Base-by-base conservation (phyloP, 768 basidiomycete genomes). In the Cystofilobasidium bisporidii region DNA sequence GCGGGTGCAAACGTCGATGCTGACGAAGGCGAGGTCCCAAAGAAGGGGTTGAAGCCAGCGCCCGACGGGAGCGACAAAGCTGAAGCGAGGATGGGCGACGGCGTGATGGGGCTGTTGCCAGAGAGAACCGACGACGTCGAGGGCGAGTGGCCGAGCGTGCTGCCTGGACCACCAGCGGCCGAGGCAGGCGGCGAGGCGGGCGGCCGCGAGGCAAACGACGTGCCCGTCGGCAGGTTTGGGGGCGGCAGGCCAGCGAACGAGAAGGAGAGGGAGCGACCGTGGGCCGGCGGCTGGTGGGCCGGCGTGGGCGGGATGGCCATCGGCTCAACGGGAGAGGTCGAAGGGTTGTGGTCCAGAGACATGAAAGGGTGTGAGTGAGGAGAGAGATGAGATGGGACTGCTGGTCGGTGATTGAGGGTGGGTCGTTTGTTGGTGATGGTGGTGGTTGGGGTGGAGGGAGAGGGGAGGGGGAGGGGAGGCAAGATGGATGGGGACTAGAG, bases 11-110 rank as follows among this genome's bases (percentile, higher is more conserved):
- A 17, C 41, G 38, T 5, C 33, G n/a, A 45, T 3, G 20, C 22
- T 3, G 60, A 43, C 17, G 60, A 61, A 15, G 36, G 36, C 60
- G 60, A 61, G 41, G 60, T 61, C 60, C 26, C 26, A n/a, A 41
- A 45, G 41, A 56, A 56, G 12, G 53, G 53, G 53, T 56, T 56
- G 53, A 30, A 56, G 53, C 28, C 53, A 8, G 30, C 26, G 53
- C 28, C 53, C 12, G 10, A 9, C 8, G 53, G 53, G 17, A 56
- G 53, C 15, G 53, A 56, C 5, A 56, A 30, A 11, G 53, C 53
- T 6, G 28, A 30, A 15, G 53, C 53, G 53, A 56, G 53, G 30
- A 56, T 56, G 30, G 53, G 53, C 53, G 53, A 56, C 28, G 53
- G 53, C 28, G 53, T 56, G 28, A 56, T 56, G 28, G 53, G 53